Evolutionary conservation across 2,329 filamentous ascomycete species (phyloP).

Genomic region (Diplodia mutila): DNA sequence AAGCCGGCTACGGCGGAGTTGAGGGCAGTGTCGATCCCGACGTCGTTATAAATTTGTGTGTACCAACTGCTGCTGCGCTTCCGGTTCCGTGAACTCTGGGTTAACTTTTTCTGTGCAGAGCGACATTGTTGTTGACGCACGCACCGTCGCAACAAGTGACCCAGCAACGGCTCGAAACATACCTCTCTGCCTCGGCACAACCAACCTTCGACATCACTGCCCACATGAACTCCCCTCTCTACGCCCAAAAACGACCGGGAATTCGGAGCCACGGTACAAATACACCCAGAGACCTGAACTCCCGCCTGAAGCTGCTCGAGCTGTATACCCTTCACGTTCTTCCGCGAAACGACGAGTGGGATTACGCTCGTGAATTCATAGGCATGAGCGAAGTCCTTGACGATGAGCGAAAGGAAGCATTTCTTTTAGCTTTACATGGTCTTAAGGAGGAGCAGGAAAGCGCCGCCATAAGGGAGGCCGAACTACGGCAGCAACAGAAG

Average conservation of each 20-base stretch:
- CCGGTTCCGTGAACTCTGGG: not conserved
- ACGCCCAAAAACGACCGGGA: slow-evolving; percentile 39
- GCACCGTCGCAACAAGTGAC: slow-evolving; percentile 81
- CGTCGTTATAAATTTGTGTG: slow-evolving; percentile 83
- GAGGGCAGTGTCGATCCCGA: slow-evolving; percentile 94
- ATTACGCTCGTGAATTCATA: slow-evolving; percentile 92
- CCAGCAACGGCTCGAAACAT: slow-evolving; percentile 85
- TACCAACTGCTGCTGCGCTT: not conserved
- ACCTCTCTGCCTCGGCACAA: slow-evolving; percentile 75
- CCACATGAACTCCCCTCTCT: slow-evolving; percentile 58
- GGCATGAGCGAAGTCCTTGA: slow-evolving; percentile 83
- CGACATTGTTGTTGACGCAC: slow-evolving; percentile 88
- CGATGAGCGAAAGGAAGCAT: slow-evolving; percentile 87
- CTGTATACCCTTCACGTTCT: slow-evolving; percentile 94
- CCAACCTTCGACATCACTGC: slow-evolving; percentile 73
- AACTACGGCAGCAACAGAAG: slow-evolving; percentile 65
- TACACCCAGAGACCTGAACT: slow-evolving; percentile 81
- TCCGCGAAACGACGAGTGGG: slow-evolving; percentile 93
- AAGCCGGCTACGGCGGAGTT: slow-evolving; percentile 81
- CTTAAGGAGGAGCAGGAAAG: slow-evolving; percentile 82
- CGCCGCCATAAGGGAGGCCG: slow-evolving; percentile 65
- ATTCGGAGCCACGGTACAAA: slow-evolving; percentile 65
- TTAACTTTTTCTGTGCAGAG: slow-evolving; percentile 57
- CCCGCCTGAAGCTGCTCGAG: slow-evolving; percentile 89
- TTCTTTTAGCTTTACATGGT: slow-evolving; percentile 81